These are phyloP conservation scores for Candida maesae DNA, from an alignment of 805 yeast species.

Conservation along the genomic window DNA sequence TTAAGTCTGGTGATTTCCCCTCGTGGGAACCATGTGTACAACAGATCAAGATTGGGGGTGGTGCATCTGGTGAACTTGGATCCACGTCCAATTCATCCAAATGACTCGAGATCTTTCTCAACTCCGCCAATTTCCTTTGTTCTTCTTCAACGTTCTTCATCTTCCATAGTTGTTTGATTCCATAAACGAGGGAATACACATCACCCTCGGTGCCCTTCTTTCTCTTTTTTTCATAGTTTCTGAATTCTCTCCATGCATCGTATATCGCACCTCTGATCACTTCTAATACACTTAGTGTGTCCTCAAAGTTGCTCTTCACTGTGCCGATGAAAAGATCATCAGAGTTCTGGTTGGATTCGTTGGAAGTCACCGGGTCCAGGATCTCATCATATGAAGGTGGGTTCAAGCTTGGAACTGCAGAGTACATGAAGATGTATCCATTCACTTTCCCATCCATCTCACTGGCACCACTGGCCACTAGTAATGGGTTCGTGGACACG, in stretches of 20 bases:
- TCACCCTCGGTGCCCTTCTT: conserved; percentile 65
- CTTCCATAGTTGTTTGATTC: conserved; percentile 57
- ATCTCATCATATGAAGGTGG: conserved; percentile 54
- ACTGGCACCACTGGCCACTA: conserved; percentile 77
- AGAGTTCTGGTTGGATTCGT: conserved; percentile 3
- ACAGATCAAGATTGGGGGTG: conserved; percentile 66
- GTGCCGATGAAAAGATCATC: conserved; percentile 13
- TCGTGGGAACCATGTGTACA: conserved; percentile 60
- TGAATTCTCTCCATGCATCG: conserved; percentile 73
- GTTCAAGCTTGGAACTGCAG: conserved; percentile 57
- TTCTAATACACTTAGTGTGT: conserved; percentile 28
- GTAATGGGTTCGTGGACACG: conserved; percentile 60
- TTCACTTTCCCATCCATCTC: conserved; percentile 73
- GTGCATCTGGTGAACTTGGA: conserved; percentile 37
- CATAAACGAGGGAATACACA: conserved; percentile 54
- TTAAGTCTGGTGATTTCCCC: conserved; percentile 55
- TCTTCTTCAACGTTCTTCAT: conserved; percentile 30
- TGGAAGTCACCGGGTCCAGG: conserved; percentile 14
- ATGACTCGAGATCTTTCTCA: conserved; percentile 29
- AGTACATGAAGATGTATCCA: conserved; percentile 67
- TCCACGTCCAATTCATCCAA: conserved; percentile 31
- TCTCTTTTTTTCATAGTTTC: conserved; percentile 53
- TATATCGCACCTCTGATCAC: conserved; percentile 52
- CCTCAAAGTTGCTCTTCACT: conserved; percentile 16
- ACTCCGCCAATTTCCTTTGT: conserved; percentile 28